Evolutionary conservation across 106 monocot genomes (phyloP).

Genomic region (Cymbidium sinense): DNA sequence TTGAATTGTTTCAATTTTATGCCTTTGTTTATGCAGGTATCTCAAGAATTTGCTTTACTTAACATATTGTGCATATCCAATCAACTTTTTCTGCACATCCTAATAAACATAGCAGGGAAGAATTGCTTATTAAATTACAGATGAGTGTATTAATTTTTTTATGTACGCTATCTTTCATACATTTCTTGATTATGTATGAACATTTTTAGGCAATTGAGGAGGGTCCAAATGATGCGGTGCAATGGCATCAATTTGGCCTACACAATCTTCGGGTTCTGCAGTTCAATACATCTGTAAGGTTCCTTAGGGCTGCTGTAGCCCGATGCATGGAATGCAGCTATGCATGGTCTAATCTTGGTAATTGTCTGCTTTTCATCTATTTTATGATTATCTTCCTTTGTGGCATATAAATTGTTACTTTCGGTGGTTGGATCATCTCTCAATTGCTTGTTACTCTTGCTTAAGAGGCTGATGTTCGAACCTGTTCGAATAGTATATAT

Average conservation of each 20-base stretch:
- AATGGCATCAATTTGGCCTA: slow-evolving; percentile 98
- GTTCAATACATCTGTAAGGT: slow-evolving; percentile 62
- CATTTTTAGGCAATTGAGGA: slow-evolving; percentile 67
- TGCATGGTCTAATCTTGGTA: slow-evolving; percentile 98
- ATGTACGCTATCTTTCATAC: background rate
- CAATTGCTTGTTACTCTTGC: background rate
- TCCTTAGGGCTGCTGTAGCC: slow-evolving; percentile 73
- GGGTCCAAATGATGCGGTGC: slow-evolving; percentile 85
- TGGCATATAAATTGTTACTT: background rate
- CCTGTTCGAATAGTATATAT: background rate
- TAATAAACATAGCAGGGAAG: background rate
- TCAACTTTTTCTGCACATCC: background rate
- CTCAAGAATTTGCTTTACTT: background rate
- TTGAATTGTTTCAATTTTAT: background rate
- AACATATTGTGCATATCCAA: background rate
- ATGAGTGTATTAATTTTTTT: background rate
- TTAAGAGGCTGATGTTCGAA: background rate
- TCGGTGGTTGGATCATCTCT: background rate
- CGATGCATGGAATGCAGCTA: slow-evolving; percentile 63
- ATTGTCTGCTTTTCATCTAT: background rate
- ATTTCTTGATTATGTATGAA: background rate
- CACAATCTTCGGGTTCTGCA: slow-evolving; percentile 73
- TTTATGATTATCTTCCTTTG: background rate
- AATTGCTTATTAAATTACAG: background rate
- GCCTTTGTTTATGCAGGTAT: background rate